phyloP scores from a whole-genome alignment of 2,329 filamentous ascomycete genomes.

The Xylaria sp. region DNA sequence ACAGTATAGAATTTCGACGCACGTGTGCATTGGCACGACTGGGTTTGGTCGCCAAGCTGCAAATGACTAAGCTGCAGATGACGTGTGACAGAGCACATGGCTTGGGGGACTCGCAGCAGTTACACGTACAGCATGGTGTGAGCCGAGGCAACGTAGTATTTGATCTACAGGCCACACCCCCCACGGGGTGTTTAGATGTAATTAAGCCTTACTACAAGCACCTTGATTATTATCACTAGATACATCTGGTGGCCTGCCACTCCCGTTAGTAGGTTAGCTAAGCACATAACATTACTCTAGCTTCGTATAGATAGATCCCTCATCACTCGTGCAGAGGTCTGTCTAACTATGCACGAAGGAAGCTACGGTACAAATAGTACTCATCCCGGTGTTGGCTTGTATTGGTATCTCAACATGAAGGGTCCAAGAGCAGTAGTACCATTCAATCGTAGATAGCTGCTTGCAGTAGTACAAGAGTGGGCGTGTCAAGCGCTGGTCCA shows the following conservation, averaged over 20 bases:
- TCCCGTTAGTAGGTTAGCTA: too few species aligned
- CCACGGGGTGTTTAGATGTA: too few species aligned
- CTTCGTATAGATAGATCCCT: too few species aligned
- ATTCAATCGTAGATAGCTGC: not conserved
- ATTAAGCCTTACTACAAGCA: not conserved
- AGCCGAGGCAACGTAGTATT: conserved; percentile 15
- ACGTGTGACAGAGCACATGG: not conserved
- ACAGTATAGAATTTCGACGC: not conserved
- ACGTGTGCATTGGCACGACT: not conserved
- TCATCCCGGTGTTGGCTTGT: not conserved
- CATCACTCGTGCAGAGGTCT: too few species aligned
- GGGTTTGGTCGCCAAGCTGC: not conserved
- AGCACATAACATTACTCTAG: too few species aligned
- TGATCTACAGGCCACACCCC: not conserved
- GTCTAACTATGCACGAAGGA: too few species aligned
- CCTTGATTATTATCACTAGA: too few species aligned
- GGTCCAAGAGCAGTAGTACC: not conserved
- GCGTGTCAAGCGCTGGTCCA: not conserved
- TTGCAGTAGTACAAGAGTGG: not conserved
- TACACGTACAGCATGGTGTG: too few species aligned
- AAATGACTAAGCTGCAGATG: too few species aligned
- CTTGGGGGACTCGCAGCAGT: too few species aligned
- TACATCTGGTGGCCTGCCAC: too few species aligned
- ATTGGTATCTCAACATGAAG: not conserved
- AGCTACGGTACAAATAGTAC: not conserved